Conservation (phyloP, 768 basidiomycete genomes). For the Lactarius deliciosus region DNA sequence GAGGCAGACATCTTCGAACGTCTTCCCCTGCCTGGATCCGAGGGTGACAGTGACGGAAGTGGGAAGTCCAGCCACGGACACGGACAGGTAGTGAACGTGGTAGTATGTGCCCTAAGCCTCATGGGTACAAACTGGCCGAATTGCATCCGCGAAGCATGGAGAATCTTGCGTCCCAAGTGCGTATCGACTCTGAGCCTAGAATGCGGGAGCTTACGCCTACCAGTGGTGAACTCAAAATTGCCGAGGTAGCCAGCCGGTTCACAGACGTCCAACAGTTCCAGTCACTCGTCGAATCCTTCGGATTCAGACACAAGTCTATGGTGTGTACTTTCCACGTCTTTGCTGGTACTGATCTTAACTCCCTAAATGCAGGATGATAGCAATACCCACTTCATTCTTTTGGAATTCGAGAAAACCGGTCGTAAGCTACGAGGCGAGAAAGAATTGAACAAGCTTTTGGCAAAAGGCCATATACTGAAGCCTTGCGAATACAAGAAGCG, state of each 20-base stretch:
- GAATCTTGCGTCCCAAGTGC: slow-evolving; percentile 81
- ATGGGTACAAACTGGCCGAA: slow-evolving; percentile 98
- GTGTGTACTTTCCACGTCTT: slow-evolving; percentile 40
- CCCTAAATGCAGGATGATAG: slow-evolving; percentile 57
- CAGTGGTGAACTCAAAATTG: slow-evolving; percentile 82
- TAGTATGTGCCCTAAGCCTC: slow-evolving; percentile 89
- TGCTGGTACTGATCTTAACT: slow-evolving; percentile 3
- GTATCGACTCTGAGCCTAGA: slow-evolving; percentile 33
- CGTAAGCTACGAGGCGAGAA: slow-evolving; percentile 48
- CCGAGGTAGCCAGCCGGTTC: slow-evolving; percentile 88
- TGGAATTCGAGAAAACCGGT: slow-evolving; percentile 71
- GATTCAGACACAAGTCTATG: slow-evolving; percentile 71
- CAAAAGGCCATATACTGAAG: slow-evolving; percentile 61
- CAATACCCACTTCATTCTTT: slow-evolving; percentile 83
- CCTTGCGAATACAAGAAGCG: slow-evolving; percentile 93
- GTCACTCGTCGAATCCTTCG: slow-evolving; percentile 59
- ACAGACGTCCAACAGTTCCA: slow-evolving; percentile 64
- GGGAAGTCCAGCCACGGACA: slow-evolving; percentile 44
- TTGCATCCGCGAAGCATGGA: slow-evolving; percentile 85
- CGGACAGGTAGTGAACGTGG: slow-evolving; percentile 85
- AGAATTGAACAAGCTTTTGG: slow-evolving; percentile 59
- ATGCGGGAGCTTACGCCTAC: slow-evolving; percentile 7
- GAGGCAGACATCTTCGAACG: slow-evolving; percentile 86
- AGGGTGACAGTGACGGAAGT: slow-evolving; percentile 40
- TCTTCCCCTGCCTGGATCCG: slow-evolving; percentile 85